phyloP scores from a whole-genome alignment of 1,284 basidiomycete genomes.

The Trametes pubescens region DNA sequence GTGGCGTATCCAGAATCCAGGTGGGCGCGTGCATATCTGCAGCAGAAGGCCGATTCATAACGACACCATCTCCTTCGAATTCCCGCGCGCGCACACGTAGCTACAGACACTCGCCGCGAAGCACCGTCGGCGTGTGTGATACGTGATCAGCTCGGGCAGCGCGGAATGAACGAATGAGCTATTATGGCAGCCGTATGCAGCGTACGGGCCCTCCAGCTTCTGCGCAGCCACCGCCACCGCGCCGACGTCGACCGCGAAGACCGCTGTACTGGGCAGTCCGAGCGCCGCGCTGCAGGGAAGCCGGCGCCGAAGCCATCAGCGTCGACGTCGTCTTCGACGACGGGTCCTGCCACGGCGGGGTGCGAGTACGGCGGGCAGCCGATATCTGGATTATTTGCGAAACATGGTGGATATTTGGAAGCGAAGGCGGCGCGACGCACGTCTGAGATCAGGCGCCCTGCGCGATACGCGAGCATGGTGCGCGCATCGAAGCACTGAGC shows the following conservation, averaged over 20 bases:
- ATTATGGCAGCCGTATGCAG: neutral
- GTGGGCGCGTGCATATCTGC: neutral
- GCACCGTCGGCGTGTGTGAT: neutral
- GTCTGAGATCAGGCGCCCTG: neutral
- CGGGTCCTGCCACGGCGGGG: neutral
- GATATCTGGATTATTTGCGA: neutral
- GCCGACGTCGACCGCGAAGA: neutral
- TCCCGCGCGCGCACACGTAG: neutral
- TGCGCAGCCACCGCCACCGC: constrained; percentile 8
- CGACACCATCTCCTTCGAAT: neutral
- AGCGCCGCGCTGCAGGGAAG: constrained; percentile 19
- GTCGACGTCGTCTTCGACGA: constrained; percentile 3
- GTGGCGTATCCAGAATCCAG: neutral
- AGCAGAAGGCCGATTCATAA: neutral
- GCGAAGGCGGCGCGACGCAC: neutral
- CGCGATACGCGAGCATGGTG: neutral
- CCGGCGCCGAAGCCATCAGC: neutral
- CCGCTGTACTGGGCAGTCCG: neutral
- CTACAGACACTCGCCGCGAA: constrained; percentile 2
- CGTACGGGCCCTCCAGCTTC: neutral
- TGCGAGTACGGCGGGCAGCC: neutral
- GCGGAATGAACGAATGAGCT: neutral
- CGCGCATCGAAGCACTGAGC: neutral
- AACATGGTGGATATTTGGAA: neutral
- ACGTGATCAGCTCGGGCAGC: neutral